These are phyloP conservation scores for Astragalus glycyphyllos DNA, from an alignment of 306 rosid species.

Conservation along the genomic window DNA sequence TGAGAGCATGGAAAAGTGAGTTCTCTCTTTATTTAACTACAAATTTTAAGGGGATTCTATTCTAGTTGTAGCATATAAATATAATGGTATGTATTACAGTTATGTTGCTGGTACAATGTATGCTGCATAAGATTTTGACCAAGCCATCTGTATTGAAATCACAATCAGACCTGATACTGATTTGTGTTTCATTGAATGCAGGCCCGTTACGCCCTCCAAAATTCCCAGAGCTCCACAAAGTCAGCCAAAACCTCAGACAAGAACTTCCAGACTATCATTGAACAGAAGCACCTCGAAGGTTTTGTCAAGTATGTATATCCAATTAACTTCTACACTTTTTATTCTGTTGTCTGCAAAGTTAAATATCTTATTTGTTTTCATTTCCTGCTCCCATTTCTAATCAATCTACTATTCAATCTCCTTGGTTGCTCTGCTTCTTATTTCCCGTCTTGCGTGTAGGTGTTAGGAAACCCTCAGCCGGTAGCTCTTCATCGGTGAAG, in stretches of 20 bases:
- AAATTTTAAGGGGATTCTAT: background rate
- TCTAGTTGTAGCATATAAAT: background rate
- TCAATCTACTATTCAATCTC: constrained; percentile 18
- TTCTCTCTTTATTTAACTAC: constrained; percentile 17
- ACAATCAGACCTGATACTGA: constrained; percentile 5
- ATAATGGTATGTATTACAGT: constrained; percentile 1
- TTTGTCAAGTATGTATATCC: constrained; percentile 63
- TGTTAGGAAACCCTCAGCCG: constrained; percentile 51
- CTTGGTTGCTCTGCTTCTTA: constrained; percentile 31
- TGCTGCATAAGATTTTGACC: constrained; percentile 18
- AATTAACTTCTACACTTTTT: constrained; percentile 4
- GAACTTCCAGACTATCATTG: constrained; percentile 63
- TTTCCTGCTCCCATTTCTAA: background rate
- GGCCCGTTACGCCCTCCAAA: constrained; percentile 59
- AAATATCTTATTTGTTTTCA: constrained; percentile 9
- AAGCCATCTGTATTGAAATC: background rate
- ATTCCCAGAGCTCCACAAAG: constrained; percentile 65
- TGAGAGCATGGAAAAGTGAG: constrained; percentile 62
- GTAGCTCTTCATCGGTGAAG: constrained; percentile 71
- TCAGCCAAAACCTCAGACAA: constrained; percentile 52
- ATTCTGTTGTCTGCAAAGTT: constrained; percentile 13
- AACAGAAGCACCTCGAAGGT: constrained; percentile 71
- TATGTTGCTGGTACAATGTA: background rate
- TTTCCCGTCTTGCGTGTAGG: constrained; percentile 56
- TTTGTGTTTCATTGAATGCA: constrained; percentile 50